phyloP scores from a whole-genome alignment of 1,284 basidiomycete species.

The Boletus semigastroideus region DNA sequence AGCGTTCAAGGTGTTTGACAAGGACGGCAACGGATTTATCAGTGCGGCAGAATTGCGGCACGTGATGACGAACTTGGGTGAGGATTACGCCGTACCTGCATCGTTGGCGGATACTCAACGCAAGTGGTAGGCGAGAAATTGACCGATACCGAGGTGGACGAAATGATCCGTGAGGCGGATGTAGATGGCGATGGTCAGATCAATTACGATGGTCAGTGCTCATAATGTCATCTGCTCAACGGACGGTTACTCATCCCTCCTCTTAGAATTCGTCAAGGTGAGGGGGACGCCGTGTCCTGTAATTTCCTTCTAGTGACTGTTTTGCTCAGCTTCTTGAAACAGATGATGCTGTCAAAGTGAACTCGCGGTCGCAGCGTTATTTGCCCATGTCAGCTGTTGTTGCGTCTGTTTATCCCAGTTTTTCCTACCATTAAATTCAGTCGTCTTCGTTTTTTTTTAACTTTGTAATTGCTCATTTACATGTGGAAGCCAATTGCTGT shows the following conservation, averaged over 20 bases:
- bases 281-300: constrained; percentile 4
- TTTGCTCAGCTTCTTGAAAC: constrained; percentile 17
- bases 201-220: constrained; percentile 72
- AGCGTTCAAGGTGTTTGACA: constrained; percentile 85
- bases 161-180: constrained; percentile 99
- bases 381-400: constrained; percentile 16
- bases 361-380: not conserved
- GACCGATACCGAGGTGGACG: constrained; percentile 90
- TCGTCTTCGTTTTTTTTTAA: constrained; percentile 1
- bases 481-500: constrained; percentile 1
- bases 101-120: constrained; percentile 11
- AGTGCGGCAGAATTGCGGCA: constrained; percentile 81
- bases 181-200: constrained; percentile 92
- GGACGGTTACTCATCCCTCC: not conserved
- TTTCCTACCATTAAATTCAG: not conserved
- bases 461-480: constrained; percentile 13
- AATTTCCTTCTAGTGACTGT: constrained; percentile 1
- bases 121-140: constrained; percentile 77
- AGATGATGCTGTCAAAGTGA: constrained; percentile 65
- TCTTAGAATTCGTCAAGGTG: constrained; percentile 71
- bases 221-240: not conserved
- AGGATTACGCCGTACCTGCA: constrained; percentile 29
- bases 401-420: not conserved
- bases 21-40: constrained; percentile 82
- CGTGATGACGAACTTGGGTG: constrained; percentile 91